Evolutionary conservation across 306 rosid genomes (phyloP), one percentile per base, ranked within the genome.

Genomic region (Arachis stenosperma): DNA sequence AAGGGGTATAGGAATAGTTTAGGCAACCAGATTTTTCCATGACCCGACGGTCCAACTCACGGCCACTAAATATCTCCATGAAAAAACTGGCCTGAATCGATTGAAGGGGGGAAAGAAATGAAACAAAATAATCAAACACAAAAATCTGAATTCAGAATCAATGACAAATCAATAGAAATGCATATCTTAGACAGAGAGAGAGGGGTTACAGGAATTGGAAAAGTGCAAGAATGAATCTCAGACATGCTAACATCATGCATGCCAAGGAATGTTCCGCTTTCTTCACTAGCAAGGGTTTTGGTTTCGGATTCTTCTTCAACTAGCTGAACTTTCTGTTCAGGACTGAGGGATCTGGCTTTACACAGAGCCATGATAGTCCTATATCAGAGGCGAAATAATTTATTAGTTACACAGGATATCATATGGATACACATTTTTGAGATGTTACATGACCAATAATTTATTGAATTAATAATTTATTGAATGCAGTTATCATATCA

Each of bases 361-460:
- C 99, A 95, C 8, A 95, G 92, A 73, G 90, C 98, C 98, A 95
- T 82, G 75, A 95, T 87, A 39, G 98, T 95, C 90, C 99, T 91
- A 75, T 65, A 71, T 75, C 83, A 83, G 65, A 78, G 71, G 46
- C 76, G 57, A 69, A 66, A 69, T 74, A 66, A 51, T 52, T 87
- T 86, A 56, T 50, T 71, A 65, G 63, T 37, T 58, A 82, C 75
- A 72, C 6, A 65, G 37, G 47, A 80, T 43, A 75, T 62, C 57
- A 64, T 47, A 56, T 10, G 54, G 55, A 46, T 8, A 29, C 62
- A 63, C 33, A 54, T 56, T 6, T 69, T 37, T 27, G 15, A 71
- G 12, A 57, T 39, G 61, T 55, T 22, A 60, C 58, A 79, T 44
- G 50, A 14, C 30, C 56, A 42, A 75, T 17, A 17, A 17, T 17